Evolutionary conservation across 1,284 basidiomycete genomes (phyloP), one percentile per base, ranked within the genome.

Genomic region (Cutaneotrichosporon spelunceum): DNA sequence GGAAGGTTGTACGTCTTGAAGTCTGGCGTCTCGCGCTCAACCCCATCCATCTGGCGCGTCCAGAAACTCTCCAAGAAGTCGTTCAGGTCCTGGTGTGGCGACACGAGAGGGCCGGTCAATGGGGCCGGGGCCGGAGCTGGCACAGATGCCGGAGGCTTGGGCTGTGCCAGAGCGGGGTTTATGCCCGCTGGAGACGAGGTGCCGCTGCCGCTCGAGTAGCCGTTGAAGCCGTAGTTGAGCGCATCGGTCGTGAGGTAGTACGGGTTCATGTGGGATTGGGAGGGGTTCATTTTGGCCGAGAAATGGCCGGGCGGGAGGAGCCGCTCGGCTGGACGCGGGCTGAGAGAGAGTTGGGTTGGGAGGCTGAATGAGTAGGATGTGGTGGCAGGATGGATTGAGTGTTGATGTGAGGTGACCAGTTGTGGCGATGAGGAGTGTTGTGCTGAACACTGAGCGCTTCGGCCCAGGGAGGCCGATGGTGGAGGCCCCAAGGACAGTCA

Each of bases 161-260:
- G 26, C 39, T 53, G 57, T 26, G 45, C 49, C 33, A 47, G 26
- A 6, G 45, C 59, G 26, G 44, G 59, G 47, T 49, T 39, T 11
- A 52, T 59, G 21, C 87, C 93, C 0, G 92, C 92, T 0, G 82
- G 92, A 42, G 90, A 92, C 62, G 90, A 91, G 48, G 72, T 67
- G 23, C 65, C 67, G 8, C 61, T 36, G 1, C 67, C 53, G 2
- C 30, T 34, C 23, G 48, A 54, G 64, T 65, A 66, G 21, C 54
- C 58, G 44, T 61, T 58, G 57, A 66, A 66, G 36, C 53, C 49
- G 59, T 64, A 64, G 23, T 27, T 29, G 34, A 60, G 50, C 29
- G 24, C 29, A 19, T 63, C 61, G 50, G 45, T 39, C 29, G 60
- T 48, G 26, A 66, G 61, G 64, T 66, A 66, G 61, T 66, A 66